These are phyloP conservation scores for Paxillus rubicundulus DNA, from an alignment of 768 basidiomycete species.

Conservation along the genomic window DNA sequence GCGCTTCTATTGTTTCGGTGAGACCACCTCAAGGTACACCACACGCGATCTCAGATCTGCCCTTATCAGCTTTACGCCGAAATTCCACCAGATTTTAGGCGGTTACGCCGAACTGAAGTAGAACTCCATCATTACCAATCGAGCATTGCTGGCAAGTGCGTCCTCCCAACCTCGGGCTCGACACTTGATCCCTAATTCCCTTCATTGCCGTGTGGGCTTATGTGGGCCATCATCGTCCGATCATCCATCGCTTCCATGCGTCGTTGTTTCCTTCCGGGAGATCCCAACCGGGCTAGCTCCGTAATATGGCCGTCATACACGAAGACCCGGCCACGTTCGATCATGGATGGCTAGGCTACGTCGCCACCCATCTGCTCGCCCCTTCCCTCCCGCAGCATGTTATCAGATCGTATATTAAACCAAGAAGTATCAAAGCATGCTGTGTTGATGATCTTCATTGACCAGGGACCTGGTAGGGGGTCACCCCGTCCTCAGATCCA, in stretches of 20 bases:
- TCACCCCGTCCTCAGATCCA: not conserved
- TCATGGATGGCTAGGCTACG: too few relatives aligned
- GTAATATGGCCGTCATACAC: not conserved
- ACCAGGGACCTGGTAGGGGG: not conserved
- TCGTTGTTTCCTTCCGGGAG: constrained; percentile 10
- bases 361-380: too few relatives aligned
- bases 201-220: constrained; percentile 15
- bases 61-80: constrained; percentile 32
- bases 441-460: constrained; percentile 8
- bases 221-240: not conserved
- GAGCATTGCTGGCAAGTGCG: constrained; percentile 5
- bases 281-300: constrained; percentile 13
- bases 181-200: constrained; percentile 19
- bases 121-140: too few relatives aligned
- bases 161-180: not conserved
- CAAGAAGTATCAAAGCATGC: not conserved
- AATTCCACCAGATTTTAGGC: constrained; percentile 12
- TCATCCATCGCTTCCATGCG: constrained; percentile 6
- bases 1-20: constrained; percentile 17
- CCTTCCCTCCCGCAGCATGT: not conserved
- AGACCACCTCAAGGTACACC: constrained; percentile 21
- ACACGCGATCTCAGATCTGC: constrained; percentile 25
- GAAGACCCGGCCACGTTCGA: too few relatives aligned
- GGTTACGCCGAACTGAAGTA: too few relatives aligned
- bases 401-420: not conserved